Evolutionary conservation across 2,329 filamentous ascomycete genomes (phyloP).

Genomic region (Fusarium sp.): DNA sequence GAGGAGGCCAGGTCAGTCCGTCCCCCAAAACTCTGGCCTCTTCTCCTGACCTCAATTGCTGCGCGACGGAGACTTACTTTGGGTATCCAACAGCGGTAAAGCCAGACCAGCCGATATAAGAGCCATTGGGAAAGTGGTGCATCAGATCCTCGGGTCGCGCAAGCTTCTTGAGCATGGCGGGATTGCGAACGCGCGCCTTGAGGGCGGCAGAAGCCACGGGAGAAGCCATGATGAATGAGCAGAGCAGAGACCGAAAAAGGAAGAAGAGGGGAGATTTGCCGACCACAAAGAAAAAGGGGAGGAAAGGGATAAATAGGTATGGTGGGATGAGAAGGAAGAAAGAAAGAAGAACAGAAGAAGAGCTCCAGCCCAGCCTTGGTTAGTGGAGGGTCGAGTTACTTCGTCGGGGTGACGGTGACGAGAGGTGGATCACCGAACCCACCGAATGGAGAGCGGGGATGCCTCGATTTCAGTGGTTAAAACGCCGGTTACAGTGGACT

Average conservation of each 20-base stretch:
- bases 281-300: conserved; percentile 5
- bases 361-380: conserved; percentile 3
- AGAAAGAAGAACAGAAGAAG: conserved; percentile 21
- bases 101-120: conserved; percentile 92
- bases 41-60: not conserved
- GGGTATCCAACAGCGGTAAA: conserved; percentile 93
- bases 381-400: conserved; percentile 10
- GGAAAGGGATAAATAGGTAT: conserved; percentile 36
- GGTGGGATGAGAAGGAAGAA: not conserved
- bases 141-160: conserved; percentile 84
- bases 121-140: conserved; percentile 82
- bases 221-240: conserved; percentile 58
- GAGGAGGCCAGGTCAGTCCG: too few species aligned
- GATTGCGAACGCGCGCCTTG: conserved; percentile 79
- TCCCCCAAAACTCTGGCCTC: not conserved
- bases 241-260: conserved; percentile 25
- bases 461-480: conserved; percentile 18
- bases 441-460: conserved; percentile 28
- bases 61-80: conserved; percentile 63
- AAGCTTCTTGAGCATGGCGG: conserved; percentile 84
- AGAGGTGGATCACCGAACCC: conserved; percentile 41
- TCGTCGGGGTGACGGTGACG: conserved; percentile 42
- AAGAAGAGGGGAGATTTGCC: conserved; percentile 41
- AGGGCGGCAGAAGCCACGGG: conserved; percentile 77
- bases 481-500: conserved; percentile 26